Base-by-base conservation (phyloP, 108 stramenopile species). In the Aurantiochytrium sp. region DNA sequence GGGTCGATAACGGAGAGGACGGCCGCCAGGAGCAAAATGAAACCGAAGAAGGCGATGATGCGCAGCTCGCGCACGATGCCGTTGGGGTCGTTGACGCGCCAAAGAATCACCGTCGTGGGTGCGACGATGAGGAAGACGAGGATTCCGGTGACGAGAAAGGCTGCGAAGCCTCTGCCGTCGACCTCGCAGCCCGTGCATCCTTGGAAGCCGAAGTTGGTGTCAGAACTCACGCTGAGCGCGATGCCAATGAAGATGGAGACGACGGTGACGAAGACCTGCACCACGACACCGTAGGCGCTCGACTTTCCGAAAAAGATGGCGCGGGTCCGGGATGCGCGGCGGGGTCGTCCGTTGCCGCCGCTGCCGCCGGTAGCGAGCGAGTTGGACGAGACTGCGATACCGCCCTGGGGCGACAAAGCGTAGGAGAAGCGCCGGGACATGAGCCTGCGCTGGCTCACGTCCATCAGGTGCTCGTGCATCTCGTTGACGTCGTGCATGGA, bases 51-150 rank as follows among this genome's bases (percentile, higher is more conserved):
- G 10, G 32, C 30, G 36, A 41, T 6, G 45, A 81, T 12, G 45
- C 42, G 42, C 73, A 81, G 45, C 45, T 81, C 73, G n/a, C 24
- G 39, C 10, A 48, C 73, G 30, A 81, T 81, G n/a, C 73, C 73
- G 32, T 30, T 41, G 27, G 73, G 45, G 39, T 81, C 73, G 2
- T 41, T 5, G 27, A 42, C 39, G 10, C 24, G 6, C 27, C 73
- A 30, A 15, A 65, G 59, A 27, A 65, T 65, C 8, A 65, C 19
- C 15, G 22, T 65, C 24, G 32, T 34, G 15, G 59, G 59, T 1
- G 34, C 32, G 32, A 65, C 24, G 39, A 2, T 48, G 42, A 48
- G 6, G 1, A 81, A 2, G 17, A 81, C 1, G 0, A 81, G 1
- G 2, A 6, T 12, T 17, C 73, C 39, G 6, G 19, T 1, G 21